Conservation (phyloP, 257 asterid species). For the Solanum chilense region DNA sequence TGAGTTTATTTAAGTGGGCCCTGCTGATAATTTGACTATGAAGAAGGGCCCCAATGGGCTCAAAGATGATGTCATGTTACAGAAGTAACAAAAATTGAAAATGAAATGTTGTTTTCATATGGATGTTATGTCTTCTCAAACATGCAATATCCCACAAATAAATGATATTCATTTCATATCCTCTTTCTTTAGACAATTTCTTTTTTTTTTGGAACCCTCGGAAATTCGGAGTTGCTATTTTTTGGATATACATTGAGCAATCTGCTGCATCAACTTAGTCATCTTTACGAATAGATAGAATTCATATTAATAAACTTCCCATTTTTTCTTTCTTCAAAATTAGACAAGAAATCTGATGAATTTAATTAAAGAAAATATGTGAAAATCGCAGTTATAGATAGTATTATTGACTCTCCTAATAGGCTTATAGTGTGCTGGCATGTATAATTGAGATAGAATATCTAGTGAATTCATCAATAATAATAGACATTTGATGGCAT, state of each 20-base stretch:
- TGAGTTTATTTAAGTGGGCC: not conserved
- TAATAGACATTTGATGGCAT: not conserved
- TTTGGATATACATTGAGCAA: not conserved
- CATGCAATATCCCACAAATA: not conserved
- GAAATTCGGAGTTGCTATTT: not conserved
- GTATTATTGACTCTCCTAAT: not conserved
- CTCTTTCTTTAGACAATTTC: not conserved
- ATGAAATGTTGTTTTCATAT: not conserved
- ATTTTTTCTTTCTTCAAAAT: not conserved
- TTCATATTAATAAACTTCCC: not conserved
- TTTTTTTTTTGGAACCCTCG: not conserved
- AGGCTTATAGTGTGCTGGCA: not conserved
- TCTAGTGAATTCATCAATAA: not conserved
- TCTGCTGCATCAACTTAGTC: fast-evolving
- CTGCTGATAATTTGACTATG: not conserved
- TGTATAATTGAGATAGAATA: not conserved
- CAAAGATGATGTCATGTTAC: not conserved
- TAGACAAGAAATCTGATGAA: not conserved
- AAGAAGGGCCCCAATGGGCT: not conserved
- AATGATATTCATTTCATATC: not conserved
- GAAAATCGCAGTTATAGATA: not conserved
- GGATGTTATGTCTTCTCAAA: not conserved
- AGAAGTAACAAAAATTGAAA: not conserved
- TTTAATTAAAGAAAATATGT: not conserved
- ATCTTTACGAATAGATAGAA: not conserved